Percentiles rank a stretch among this genome's conserved stretches.
Evolutionary conservation across 2,329 filamentous ascomycete genomes (phyloP).

Genomic region (Diaporthe velutina): DNA sequence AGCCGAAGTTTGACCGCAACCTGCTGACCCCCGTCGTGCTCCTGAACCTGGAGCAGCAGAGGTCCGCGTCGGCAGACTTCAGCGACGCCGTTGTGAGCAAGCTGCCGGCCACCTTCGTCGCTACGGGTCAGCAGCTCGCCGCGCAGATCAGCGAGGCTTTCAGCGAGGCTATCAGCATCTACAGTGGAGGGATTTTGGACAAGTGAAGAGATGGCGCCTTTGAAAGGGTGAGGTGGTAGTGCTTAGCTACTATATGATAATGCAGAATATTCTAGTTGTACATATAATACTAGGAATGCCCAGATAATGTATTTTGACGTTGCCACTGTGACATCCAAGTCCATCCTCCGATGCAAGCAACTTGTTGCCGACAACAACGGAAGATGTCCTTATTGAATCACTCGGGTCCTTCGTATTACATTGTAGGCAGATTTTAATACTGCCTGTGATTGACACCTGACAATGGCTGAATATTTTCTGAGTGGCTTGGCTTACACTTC

Average conservation of each 20-base stretch:
- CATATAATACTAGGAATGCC: neutral
- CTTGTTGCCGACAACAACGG: neutral
- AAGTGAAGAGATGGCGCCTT: neutral
- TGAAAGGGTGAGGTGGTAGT: neutral
- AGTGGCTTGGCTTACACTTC: neutral
- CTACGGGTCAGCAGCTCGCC: slow-evolving; percentile 51
- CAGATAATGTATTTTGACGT: neutral
- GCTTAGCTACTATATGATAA: neutral
- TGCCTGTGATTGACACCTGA: too few relatives aligned
- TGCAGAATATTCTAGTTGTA: neutral
- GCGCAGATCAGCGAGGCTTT: slow-evolving; percentile 56
- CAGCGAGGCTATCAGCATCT: slow-evolving; percentile 51
- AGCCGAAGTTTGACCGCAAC: slow-evolving; percentile 59
- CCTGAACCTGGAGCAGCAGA: slow-evolving; percentile 55
- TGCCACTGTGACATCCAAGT: neutral
- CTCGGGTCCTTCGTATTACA: neutral
- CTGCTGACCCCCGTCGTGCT: slow-evolving; percentile 58
- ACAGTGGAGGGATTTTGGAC: slow-evolving; percentile 38
- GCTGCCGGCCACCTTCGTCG: slow-evolving; percentile 51
- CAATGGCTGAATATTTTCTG: too few relatives aligned
- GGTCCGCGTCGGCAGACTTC: slow-evolving; percentile 54
- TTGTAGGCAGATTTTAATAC: neutral
- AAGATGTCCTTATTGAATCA: too few relatives aligned
- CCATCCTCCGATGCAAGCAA: neutral
- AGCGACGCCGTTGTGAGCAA: slow-evolving; percentile 54